A percentile compares a stretch with the other conserved stretches of the same genome.
These are phyloP conservation scores for Puccinia brachypodii DNA, from an alignment of 1,284 basidiomycete genomes.

Conservation along the genomic window DNA sequence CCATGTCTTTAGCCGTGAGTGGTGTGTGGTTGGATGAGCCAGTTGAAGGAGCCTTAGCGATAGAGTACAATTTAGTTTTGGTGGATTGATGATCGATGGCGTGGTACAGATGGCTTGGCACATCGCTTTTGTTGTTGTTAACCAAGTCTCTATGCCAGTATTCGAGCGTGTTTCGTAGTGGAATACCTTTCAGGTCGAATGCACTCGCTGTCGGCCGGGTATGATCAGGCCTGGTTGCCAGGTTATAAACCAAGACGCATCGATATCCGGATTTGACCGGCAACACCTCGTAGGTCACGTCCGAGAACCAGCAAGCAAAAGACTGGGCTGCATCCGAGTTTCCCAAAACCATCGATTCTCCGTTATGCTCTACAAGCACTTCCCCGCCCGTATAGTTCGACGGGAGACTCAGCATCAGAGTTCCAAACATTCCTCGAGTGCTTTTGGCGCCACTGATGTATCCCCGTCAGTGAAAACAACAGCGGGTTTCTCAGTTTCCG, in stretches of 20 bases:
- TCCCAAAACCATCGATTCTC: not conserved
- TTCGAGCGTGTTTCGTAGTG: not conserved
- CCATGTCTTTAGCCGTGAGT: not conserved
- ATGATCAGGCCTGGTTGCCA: constrained; percentile 50
- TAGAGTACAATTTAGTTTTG: too few species aligned
- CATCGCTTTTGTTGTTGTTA: not conserved
- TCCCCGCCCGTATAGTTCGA: constrained; percentile 45
- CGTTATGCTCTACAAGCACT: not conserved
- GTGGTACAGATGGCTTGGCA: not conserved
- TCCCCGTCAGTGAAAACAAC: not conserved
- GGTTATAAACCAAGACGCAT: constrained; percentile 62
- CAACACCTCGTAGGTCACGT: constrained; percentile 61
- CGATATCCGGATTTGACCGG: constrained; percentile 59
- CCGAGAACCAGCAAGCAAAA: constrained; percentile 60
- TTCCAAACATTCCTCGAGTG: constrained; percentile 43
- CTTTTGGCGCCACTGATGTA: not conserved
- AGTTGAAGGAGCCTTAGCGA: too few species aligned
- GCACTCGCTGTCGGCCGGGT: not conserved
- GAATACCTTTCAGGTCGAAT: not conserved
- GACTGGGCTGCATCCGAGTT: constrained; percentile 44
- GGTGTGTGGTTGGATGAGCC: not conserved
- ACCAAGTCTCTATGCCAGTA: not conserved
- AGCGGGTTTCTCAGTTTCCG: not conserved
- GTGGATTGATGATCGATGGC: not conserved
- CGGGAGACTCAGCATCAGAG: constrained; percentile 49